Base-by-base conservation (phyloP, 2,329 filamentous ascomycete genomes). In the Fusarium begoniae region DNA sequence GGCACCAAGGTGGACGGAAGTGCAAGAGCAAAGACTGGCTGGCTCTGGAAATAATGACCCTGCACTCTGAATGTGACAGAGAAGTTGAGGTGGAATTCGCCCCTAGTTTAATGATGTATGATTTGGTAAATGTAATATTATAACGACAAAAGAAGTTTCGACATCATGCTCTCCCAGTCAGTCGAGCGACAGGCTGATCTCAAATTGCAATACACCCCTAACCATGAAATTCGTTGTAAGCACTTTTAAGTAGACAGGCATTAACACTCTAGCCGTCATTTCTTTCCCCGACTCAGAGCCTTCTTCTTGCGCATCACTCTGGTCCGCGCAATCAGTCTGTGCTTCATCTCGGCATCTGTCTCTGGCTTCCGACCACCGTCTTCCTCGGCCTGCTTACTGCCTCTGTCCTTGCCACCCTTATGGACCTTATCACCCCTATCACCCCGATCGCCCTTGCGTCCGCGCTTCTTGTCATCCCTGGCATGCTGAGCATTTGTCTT, bases 251-350 rank as follows among this genome's bases (percentile, higher is more conserved):
- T 70, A 71, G 62, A 45, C 54, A 70, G 58, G 64, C 67, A 76
- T 76, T 61, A 68, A 63, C 41, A 63, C 66, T 51, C 62, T 61
- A 64, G 40, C 60, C 53, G 65, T 73, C 47, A 82, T 40, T 77
- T 79, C 72, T 79, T 81, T 38, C 79, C 80, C 55, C 84, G 82
- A 17, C 78, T 73, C 22, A 81, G 76, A 11, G 84, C 83, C 84
- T 90, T 90, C 84, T 92, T 93, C 82, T 92, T 92, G 67, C 94
- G 90, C 86, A 92, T 89, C 85, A 93, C 90, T 72, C 94, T 88
- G 86, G 97, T 98, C 82, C 94, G 92, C 55, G 91, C 92, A 82
- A 98, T 97, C 79, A 98, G 93, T 79, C 91, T 92, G 79, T 94
- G 93, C 78, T 89, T 83, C 78, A 89, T 81, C 5, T 80, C 83